Evolutionary conservation across 805 yeast genomes (phyloP).

Genomic region (Pichia exigua): DNA sequence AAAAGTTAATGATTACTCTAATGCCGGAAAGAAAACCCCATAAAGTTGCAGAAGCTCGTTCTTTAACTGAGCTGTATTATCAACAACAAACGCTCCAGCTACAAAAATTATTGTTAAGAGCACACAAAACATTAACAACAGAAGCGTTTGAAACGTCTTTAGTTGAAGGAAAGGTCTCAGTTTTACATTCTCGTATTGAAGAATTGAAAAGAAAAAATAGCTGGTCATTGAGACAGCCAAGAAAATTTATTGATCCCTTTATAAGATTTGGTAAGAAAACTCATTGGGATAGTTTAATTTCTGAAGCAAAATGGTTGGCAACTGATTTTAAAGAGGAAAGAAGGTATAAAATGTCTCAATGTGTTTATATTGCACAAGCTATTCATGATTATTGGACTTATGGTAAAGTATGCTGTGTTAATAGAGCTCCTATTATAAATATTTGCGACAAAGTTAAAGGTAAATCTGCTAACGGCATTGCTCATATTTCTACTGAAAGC

Average conservation of each 20-base stretch:
- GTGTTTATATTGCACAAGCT: constrained; percentile 63
- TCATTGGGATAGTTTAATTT: constrained; percentile 67
- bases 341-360: constrained; percentile 62
- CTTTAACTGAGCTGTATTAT: constrained; percentile 81
- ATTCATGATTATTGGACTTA: constrained; percentile 69
- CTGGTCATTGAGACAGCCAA: constrained; percentile 89
- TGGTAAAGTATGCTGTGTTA: constrained; percentile 65
- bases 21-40: constrained; percentile 47
- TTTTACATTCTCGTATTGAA: constrained; percentile 82
- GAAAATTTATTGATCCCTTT: constrained; percentile 62
- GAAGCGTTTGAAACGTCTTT: constrained; percentile 79
- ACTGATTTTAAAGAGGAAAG: constrained; percentile 65
- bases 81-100: constrained; percentile 84
- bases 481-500: not conserved
- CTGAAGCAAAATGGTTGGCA: constrained; percentile 81
- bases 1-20: constrained; percentile 36
- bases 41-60: constrained; percentile 47
- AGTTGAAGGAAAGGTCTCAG: constrained; percentile 86
- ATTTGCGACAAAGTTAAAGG: constrained; percentile 3
- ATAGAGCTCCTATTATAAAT: constrained; percentile 36
- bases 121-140: constrained; percentile 81
- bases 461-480: not conserved
- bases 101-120: constrained; percentile 68
- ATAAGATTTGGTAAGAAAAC: constrained; percentile 30
- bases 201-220: constrained; percentile 79